Evolutionary conservation across 306 rosid species (phyloP).

Genomic region (Cyamopsis tetragonoloba): DNA sequence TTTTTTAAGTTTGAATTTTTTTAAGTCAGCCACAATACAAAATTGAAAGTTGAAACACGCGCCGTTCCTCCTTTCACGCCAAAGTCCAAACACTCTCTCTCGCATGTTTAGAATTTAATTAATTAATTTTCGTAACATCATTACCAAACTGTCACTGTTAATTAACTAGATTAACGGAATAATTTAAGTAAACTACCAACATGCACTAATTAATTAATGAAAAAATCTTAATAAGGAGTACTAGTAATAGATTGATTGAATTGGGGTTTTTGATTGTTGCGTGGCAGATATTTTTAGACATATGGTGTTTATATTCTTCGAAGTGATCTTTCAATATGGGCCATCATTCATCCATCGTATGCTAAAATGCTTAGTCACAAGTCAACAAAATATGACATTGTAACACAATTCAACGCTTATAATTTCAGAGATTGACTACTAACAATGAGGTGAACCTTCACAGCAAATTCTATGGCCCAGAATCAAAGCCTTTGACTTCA

Average conservation of each 20-base stretch:
- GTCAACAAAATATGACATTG: slow-evolving; percentile 43
- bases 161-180: slow-evolving; percentile 26
- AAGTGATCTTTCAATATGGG: slow-evolving; percentile 32
- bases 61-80: slow-evolving; percentile 30
- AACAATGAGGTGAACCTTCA: slow-evolving; percentile 12
- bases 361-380: slow-evolving; percentile 34
- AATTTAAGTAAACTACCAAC: slow-evolving; percentile 14
- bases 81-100: neutral
- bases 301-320: slow-evolving; percentile 39
- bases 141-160: slow-evolving; percentile 21
- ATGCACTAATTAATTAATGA: neutral
- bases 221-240: neutral
- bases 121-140: no score
- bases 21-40: slow-evolving; percentile 47
- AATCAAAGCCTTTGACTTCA: slow-evolving; percentile 38
- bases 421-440: slow-evolving; percentile 50
- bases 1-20: neutral
- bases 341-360: slow-evolving; percentile 24
- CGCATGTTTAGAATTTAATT: no score
- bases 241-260: slow-evolving; percentile 4
- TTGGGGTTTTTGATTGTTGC: slow-evolving; percentile 5
- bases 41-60: slow-evolving; percentile 38
- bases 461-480: slow-evolving; percentile 41
- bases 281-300: slow-evolving; percentile 26
- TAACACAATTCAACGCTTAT: slow-evolving; percentile 39